Base-by-base conservation (phyloP, 768 basidiomycete species). In the Boletus rufocinnamomeus region DNA sequence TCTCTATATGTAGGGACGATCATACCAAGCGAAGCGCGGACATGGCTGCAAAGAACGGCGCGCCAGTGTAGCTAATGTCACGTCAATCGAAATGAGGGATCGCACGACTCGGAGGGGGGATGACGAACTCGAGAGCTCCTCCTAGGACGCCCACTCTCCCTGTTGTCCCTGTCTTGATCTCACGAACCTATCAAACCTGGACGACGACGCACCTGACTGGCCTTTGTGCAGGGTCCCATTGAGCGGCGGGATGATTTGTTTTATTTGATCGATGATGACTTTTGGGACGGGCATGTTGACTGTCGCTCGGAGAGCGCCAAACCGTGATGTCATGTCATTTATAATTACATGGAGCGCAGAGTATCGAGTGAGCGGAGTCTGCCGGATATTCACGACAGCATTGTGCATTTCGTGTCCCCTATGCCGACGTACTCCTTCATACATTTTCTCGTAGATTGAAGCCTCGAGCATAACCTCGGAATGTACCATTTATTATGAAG, bases 41-140 rank as follows among this genome's bases (percentile, higher is more conserved):
- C 66, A 97, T 93, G 37, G 93, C 87, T 5, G 95, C 91, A 71
- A 98, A 98, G 80, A 87, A 99, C 0, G 97, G 97, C 21, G 97
- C 97, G 17, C 97, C 97, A 0, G 95, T 92, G 74, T 98, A 98
- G 71, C 96, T 97, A 60, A 60, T 17, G 45, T 17, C 10, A n/a
- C 17, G n/a, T 38, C 48, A 7, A 25, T 47, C 10, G 43, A 23
- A 35, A 35, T 50, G n/a, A 30, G 52, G 5, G 44, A 32, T 44
- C 25, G 44, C 16, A 23, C 8, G 1, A 57, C n/a, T n/a, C n/a
- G 13, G 34, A 34, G 34, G n/a, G 21, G 2, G 35, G 23, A 30
- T 5, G 52, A 70, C 91, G 74, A 65, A 97, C 95, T 98, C 96
- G 63, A 89, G 77, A 38, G 94, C 93, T 32, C 96, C 96, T 59